Percentiles rank a stretch among this genome's conserved stretches.
Evolutionary conservation across 805 yeast genomes (phyloP).

Genomic region (Starmerella ratchasimensis): DNA sequence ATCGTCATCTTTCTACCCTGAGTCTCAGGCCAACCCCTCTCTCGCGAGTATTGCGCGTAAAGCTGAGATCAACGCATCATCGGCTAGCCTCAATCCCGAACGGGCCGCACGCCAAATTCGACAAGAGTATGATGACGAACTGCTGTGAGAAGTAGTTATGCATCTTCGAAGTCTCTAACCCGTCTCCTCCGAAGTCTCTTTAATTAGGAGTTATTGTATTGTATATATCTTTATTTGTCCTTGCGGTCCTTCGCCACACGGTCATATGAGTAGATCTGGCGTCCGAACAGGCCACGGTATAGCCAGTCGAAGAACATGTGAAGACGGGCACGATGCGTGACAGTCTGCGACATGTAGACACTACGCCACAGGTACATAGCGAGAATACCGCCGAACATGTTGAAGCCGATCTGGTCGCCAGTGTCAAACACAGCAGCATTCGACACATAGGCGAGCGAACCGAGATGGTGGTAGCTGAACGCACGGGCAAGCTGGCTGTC

Average conservation of each 20-base stretch:
- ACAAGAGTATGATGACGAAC: slow-evolving; percentile 4
- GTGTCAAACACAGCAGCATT: slow-evolving; percentile 59
- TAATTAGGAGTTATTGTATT: not conserved
- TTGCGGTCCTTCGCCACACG: slow-evolving; percentile 12
- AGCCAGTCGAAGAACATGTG: slow-evolving; percentile 55
- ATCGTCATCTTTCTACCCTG: slow-evolving; percentile 14
- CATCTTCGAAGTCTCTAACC: not conserved
- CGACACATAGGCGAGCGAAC: slow-evolving; percentile 55
- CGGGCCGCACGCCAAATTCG: not conserved
- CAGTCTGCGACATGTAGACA: slow-evolving; percentile 55
- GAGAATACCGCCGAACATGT: slow-evolving; percentile 49
- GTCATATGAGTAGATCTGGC: slow-evolving; percentile 24
- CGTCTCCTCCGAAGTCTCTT: too few species aligned
- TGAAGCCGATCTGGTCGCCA: slow-evolving; percentile 33
- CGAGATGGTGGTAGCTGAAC: slow-evolving; percentile 49
- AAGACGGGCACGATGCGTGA: slow-evolving; percentile 49
- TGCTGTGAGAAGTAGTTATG: not conserved
- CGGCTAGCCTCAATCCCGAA: too few species aligned
- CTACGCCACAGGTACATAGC: slow-evolving; percentile 69
- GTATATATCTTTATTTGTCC: not conserved
- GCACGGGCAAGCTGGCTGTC: slow-evolving; percentile 45
- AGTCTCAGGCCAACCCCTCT: slow-evolving; percentile 12
- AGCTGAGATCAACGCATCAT: too few species aligned
- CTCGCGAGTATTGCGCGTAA: slow-evolving; percentile 9
- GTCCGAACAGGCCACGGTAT: slow-evolving; percentile 35